Conservation (phyloP, 306 rosid species). For the Mucuna pruriens region DNA sequence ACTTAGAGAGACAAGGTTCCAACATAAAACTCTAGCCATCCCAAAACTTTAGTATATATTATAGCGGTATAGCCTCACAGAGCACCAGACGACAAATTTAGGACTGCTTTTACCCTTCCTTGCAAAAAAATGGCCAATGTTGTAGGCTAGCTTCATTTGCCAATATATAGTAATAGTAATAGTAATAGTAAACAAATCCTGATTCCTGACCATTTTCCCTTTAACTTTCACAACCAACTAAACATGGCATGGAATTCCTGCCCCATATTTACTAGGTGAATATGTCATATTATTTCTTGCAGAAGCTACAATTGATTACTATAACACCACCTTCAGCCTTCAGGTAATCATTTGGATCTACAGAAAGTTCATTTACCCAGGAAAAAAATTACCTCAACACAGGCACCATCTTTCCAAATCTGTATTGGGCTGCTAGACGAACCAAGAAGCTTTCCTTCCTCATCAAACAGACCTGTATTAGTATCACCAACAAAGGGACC, state of each 20-base stretch:
- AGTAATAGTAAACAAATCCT: slow-evolving; percentile 20
- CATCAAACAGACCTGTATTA: slow-evolving; percentile 77
- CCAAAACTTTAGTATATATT: neutral
- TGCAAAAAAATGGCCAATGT: neutral
- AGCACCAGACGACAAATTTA: slow-evolving; percentile 19
- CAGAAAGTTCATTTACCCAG: slow-evolving; percentile 23
- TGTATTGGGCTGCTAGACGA: slow-evolving; percentile 89
- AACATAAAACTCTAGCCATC: neutral
- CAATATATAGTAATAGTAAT: slow-evolving; percentile 3
- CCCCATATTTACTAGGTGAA: neutral
- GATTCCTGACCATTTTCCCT: slow-evolving; percentile 11
- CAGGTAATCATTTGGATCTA: slow-evolving; percentile 4
- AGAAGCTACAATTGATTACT: slow-evolving; percentile 17
- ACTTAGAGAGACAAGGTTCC: slow-evolving; percentile 1
- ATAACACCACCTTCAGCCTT: slow-evolving; percentile 17
- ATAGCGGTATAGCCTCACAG: slow-evolving; percentile 1
- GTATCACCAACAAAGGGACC: slow-evolving; percentile 23
- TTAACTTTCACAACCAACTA: slow-evolving; percentile 1
- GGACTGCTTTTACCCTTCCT: slow-evolving; percentile 5
- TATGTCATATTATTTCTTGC: slow-evolving; percentile 1
- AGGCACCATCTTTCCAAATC: slow-evolving; percentile 87
- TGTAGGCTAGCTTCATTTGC: slow-evolving; percentile 16
- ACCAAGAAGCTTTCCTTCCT: slow-evolving; percentile 90
- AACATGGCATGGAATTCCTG: neutral
- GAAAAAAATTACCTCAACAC: slow-evolving; percentile 67